phyloP scores from a whole-genome alignment of 306 rosid genomes.

The Leucaena leucocephala region DNA sequence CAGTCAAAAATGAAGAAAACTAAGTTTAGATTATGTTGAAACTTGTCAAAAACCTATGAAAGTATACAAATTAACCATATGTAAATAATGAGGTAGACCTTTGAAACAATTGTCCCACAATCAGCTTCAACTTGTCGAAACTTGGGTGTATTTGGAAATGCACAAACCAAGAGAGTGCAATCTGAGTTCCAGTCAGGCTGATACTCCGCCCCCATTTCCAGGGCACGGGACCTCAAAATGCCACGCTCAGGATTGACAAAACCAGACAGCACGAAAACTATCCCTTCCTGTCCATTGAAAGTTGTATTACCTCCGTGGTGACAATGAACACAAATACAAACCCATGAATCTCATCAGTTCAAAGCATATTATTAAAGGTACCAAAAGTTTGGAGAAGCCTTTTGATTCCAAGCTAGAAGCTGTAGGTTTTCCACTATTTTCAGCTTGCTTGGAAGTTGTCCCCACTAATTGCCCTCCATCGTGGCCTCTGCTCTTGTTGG shows the following conservation, averaged over 20 bases:
- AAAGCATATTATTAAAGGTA: slow-evolving; percentile 30
- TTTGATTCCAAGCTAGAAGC: slow-evolving; percentile 43
- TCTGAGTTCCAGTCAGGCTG: slow-evolving; percentile 82
- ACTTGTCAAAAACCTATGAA: slow-evolving; percentile 13
- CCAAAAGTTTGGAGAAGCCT: slow-evolving; percentile 69
- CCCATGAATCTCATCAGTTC: slow-evolving; percentile 12
- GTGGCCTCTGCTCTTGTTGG: slow-evolving; percentile 40
- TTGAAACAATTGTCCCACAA: slow-evolving; percentile 85
- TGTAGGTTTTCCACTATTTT: slow-evolving; percentile 41
- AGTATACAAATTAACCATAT: neutral
- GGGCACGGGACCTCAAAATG: slow-evolving; percentile 73
- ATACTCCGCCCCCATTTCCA: slow-evolving; percentile 97
- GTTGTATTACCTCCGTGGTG: slow-evolving; percentile 25
- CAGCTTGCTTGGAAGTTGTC: slow-evolving; percentile 27
- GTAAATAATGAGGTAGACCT: slow-evolving; percentile 54
- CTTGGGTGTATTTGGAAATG: slow-evolving; percentile 88
- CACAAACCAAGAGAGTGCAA: slow-evolving; percentile 91
- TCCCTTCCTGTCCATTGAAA: slow-evolving; percentile 75
- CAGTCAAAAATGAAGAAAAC: slow-evolving; percentile 23
- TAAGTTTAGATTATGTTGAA: slow-evolving; percentile 28
- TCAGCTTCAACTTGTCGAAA: slow-evolving; percentile 90
- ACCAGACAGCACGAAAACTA: slow-evolving; percentile 88
- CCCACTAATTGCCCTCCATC: neutral
- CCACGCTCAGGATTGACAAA: slow-evolving; percentile 95
- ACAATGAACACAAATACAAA: slow-evolving; percentile 18